These are phyloP conservation scores for Ensete glaucum DNA, from an alignment of 176 grass and related monocot genomes.

Conservation along the genomic window DNA sequence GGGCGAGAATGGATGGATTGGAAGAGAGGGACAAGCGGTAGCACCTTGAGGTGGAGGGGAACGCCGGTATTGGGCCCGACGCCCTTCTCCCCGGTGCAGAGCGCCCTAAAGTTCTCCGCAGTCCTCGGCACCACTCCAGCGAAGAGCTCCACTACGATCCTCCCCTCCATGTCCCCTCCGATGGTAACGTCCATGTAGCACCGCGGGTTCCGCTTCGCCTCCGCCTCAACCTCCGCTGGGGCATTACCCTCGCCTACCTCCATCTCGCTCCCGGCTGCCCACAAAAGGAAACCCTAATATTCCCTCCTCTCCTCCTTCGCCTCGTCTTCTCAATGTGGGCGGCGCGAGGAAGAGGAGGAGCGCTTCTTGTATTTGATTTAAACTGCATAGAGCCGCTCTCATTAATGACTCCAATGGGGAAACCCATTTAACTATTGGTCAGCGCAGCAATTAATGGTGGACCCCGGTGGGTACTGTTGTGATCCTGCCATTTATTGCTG, in stretches of 20 bases:
- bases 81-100: constrained; percentile 91
- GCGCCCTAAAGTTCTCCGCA: constrained; percentile 91
- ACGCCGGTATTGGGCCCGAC: constrained; percentile 40
- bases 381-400: not conserved
- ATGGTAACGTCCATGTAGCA: constrained; percentile 85
- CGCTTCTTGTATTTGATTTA: not conserved
- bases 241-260: constrained; percentile 23
- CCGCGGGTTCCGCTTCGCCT: constrained; percentile 41
- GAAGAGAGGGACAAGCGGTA: not conserved
- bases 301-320: not conserved
- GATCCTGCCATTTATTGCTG: not conserved
- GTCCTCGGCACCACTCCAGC: constrained; percentile 52
- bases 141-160: constrained; percentile 81
- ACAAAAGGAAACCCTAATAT: constrained; percentile 24
- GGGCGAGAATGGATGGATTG: no score
- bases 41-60: constrained; percentile 75
- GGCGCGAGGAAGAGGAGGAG: no score
- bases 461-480: not conserved
- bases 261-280: constrained; percentile 17
- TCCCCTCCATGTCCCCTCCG: constrained; percentile 73
- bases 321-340: not conserved
- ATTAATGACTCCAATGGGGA: not conserved
- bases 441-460: not conserved
- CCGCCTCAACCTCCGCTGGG: constrained; percentile 8
- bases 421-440: no score